Evolutionary conservation across 768 basidiomycete species (phyloP).

Genomic region (Boletales sp.): DNA sequence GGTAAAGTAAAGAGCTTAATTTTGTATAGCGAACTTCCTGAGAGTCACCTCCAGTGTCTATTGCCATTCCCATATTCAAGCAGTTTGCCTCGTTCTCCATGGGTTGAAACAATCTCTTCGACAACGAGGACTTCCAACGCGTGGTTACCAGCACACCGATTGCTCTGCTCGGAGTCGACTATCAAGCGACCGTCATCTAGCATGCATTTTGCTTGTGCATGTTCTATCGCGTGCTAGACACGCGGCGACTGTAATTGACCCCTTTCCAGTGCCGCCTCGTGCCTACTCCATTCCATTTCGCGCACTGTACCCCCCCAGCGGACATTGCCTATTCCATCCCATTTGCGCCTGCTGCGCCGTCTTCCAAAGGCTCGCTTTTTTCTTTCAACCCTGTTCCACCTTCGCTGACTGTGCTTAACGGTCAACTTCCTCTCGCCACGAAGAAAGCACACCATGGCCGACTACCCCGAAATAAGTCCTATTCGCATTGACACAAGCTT

Average conservation of each 20-base stretch:
- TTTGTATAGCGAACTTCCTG: too few relatives aligned
- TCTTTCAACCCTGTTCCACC: background rate
- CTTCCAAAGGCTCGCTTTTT: conserved; percentile 2
- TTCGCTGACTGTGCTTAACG: background rate
- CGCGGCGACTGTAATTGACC: conserved; percentile 14
- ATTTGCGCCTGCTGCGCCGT: conserved; percentile 23
- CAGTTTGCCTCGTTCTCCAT: too few relatives aligned
- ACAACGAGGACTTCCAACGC: too few relatives aligned
- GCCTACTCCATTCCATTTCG: conserved; percentile 19
- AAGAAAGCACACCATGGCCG: conserved; percentile 18
- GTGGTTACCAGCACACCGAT: too few relatives aligned
- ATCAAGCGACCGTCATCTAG: background rate
- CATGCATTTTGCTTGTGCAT: background rate
- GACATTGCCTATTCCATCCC: conserved; percentile 20
- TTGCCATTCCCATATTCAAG: too few relatives aligned
- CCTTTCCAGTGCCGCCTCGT: conserved; percentile 32
- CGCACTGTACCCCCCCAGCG: conserved; percentile 3
- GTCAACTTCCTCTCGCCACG: background rate
- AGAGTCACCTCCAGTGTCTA: too few relatives aligned
- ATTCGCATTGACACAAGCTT: conserved; percentile 31
- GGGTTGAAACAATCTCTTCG: too few relatives aligned
- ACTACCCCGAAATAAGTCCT: conserved; percentile 19
- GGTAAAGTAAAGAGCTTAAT: too few relatives aligned
- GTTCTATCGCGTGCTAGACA: conserved; percentile 16
- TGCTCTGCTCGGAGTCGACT: background rate